Evolutionary conservation across 306 rosid genomes (phyloP), one percentile per base, ranked within the genome.

Genomic region (Cajanus cajan): DNA sequence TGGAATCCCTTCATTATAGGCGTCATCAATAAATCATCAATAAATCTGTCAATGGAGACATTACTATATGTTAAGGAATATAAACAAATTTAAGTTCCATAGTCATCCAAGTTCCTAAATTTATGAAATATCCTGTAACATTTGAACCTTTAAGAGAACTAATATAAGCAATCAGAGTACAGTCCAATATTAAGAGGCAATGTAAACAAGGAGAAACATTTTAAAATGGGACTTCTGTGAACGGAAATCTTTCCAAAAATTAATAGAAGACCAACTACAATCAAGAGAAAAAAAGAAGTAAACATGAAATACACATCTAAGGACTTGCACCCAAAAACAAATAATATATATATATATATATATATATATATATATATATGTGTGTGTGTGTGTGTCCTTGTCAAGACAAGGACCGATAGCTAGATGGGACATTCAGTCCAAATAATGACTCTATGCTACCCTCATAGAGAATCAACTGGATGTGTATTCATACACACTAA

Each of bases 21-120:
- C 95, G 24, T 86, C 86, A 76, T 94, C 97, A 61, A 94, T 86
- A 87, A 94, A 31, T 86, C 86, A 77, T 94, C 97, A 61, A 94
- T 86, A 87, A 94, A 94, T 71, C 98, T 94, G 92, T 79, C 82
- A 73, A 81, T 67, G 68, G 65, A 63, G 69, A 88, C 39, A 31
- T 55, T 83, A 48, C 57, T 67, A 63, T 7, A 24, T 48, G 79
- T 61, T 41, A 61, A 51, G 86, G 61, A 54, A 62, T 36, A 39
- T 61, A 79, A 52, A 73, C 44, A 81, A 45, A 66, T 61, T 48
- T 34, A 68, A 62, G 82, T 61, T 70, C 62, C 59, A 12, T 36
- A 48, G 44, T 63, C 45, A 54, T 55, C 47, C 51, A 69, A 71
- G 79, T 71, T 81, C 50, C 77, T 68, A 71, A 80, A 34, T 39